These are phyloP conservation scores for Globisporangium radiosum DNA, from an alignment of 352 stramenopile genomes.

Conservation along the genomic window DNA sequence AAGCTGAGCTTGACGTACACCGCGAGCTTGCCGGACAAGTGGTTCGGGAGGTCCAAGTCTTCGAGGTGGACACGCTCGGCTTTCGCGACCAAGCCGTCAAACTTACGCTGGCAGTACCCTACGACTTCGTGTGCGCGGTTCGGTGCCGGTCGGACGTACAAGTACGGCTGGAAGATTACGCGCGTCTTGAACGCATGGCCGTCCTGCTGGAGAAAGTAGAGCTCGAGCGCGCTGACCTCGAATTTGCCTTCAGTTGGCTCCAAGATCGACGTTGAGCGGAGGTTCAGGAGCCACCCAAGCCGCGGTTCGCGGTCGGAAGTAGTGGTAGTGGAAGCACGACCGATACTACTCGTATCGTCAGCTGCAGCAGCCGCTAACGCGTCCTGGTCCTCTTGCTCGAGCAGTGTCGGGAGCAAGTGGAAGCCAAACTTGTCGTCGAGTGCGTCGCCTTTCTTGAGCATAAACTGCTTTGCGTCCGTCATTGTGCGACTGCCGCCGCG, in stretches of 20 bases:
- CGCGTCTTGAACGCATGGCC: conserved; percentile 94
- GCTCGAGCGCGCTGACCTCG: conserved; percentile 88
- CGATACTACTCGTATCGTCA: too few relatives aligned
- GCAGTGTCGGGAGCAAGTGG: conserved; percentile 41
- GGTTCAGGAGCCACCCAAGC: conserved; percentile 72
- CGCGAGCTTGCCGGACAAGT: conserved; percentile 81
- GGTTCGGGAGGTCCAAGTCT: conserved; percentile 89
- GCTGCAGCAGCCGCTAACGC: neutral
- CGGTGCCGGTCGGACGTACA: conserved; percentile 87
- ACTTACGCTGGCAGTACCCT: conserved; percentile 75
- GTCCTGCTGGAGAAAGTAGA: conserved; percentile 95
- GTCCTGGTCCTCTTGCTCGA: conserved; percentile 41
- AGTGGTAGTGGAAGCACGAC: too few relatives aligned
- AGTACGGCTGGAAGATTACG: conserved; percentile 95
- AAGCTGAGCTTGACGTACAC: conserved; percentile 90
- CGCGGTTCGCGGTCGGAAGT: conserved; percentile 13
- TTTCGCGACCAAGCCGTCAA: conserved; percentile 82
- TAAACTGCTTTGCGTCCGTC: conserved; percentile 52
- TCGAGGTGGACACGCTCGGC: conserved; percentile 73
- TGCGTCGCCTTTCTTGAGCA: conserved; percentile 54
- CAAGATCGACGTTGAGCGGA: conserved; percentile 48
- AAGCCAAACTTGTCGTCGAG: conserved; percentile 73
- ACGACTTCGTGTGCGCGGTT: conserved; percentile 68
- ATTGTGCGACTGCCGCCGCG: conserved; percentile 36
- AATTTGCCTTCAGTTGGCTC: conserved; percentile 51